phyloP scores from a whole-genome alignment of 2,329 filamentous ascomycete genomes.

The Aspergillus terreus region DNA sequence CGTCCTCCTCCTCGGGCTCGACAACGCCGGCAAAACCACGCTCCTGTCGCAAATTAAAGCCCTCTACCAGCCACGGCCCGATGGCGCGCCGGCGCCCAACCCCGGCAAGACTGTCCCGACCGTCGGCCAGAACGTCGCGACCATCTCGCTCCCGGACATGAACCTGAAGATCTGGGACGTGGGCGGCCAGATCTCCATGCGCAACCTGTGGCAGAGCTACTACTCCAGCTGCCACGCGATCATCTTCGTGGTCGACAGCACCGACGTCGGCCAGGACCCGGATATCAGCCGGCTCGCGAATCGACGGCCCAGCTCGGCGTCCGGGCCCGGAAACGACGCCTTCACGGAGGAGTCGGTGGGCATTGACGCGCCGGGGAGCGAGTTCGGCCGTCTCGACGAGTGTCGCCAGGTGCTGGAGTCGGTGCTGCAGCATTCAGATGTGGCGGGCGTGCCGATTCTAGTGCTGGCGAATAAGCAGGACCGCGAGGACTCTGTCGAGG shows the following conservation, averaged over 20 bases:
- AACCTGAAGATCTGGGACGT: slow-evolving; percentile 99
- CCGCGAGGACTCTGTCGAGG: slow-evolving; percentile 93
- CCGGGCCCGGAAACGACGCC: slow-evolving; percentile 18
- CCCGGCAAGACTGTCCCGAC: slow-evolving; percentile 87
- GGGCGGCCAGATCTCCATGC: slow-evolving; percentile 83
- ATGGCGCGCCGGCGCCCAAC: slow-evolving; percentile 49
- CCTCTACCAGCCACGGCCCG: slow-evolving; percentile 57
- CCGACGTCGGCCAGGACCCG: slow-evolving; percentile 79
- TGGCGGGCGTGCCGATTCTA: slow-evolving; percentile 84
- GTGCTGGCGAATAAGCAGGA: slow-evolving; percentile 98
- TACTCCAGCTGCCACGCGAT: slow-evolving; percentile 93
- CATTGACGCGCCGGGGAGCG: slow-evolving; percentile 32
- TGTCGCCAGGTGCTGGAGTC: slow-evolving; percentile 86
- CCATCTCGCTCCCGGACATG: slow-evolving; percentile 86
- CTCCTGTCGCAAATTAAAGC: slow-evolving; percentile 96
- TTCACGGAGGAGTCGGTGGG: slow-evolving; percentile 34
- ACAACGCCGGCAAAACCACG: slow-evolving; percentile 98
- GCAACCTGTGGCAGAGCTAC: slow-evolving; percentile 93
- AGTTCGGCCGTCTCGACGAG: slow-evolving; percentile 67
- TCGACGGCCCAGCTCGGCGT: slow-evolving; percentile 24
- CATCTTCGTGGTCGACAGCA: slow-evolving; percentile 94
- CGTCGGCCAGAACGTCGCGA: slow-evolving; percentile 93
- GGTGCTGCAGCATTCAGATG: slow-evolving; percentile 80
- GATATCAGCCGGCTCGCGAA: slow-evolving; percentile 54
- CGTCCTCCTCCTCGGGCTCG: slow-evolving; percentile 90